Percentiles rank a stretch among this genome's conserved stretches.
These are phyloP conservation scores for Fusarium sp. DNA, from an alignment of 2,329 filamentous ascomycete genomes.

Conservation along the genomic window DNA sequence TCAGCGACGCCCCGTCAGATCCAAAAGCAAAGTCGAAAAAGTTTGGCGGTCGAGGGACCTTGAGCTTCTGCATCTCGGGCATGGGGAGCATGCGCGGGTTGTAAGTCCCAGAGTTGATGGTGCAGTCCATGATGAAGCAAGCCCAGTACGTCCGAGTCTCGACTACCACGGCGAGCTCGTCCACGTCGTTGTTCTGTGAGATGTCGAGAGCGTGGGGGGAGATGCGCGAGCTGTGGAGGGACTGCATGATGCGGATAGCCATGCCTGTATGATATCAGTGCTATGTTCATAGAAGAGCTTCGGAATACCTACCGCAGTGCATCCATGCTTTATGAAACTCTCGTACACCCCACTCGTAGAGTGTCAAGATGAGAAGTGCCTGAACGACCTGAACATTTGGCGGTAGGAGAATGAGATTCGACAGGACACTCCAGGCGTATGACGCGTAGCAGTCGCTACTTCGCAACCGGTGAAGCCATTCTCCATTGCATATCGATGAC, in stretches of 20 bases:
- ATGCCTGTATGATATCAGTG: conserved; percentile 17
- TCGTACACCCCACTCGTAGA: conserved; percentile 57
- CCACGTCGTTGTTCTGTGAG: conserved; percentile 21
- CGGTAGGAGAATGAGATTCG: conserved; percentile 28
- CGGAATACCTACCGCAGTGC: conserved; percentile 42
- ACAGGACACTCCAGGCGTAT: conserved; percentile 24
- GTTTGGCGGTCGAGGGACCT: conserved; percentile 47
- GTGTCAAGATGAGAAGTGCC: conserved; percentile 52
- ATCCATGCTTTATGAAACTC: conserved; percentile 59
- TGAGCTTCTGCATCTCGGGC: conserved; percentile 50
- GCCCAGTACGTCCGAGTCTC: conserved; percentile 58
- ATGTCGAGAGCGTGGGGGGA: conserved; percentile 31
- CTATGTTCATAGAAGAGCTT: fast-evolving
- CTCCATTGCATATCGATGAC: conserved; percentile 13
- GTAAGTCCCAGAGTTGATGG: conserved; percentile 56
- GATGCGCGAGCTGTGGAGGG: conserved; percentile 37
- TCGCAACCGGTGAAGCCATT: conserved; percentile 18
- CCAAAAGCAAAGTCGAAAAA: conserved; percentile 56
- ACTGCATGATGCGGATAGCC: conserved; percentile 42
- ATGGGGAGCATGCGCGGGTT: conserved; percentile 53
- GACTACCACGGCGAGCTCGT: conserved; percentile 40
- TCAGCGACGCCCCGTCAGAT: conserved; percentile 12
- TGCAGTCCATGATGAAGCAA: conserved; percentile 59
- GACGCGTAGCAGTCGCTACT: conserved; percentile 25
- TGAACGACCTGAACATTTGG: conserved; percentile 50